A percentile compares a stretch with the other conserved stretches of the same genome.
These are phyloP conservation scores for Blechomonas ayalai DNA, from an alignment of 208 protist species.

Conservation along the genomic window DNA sequence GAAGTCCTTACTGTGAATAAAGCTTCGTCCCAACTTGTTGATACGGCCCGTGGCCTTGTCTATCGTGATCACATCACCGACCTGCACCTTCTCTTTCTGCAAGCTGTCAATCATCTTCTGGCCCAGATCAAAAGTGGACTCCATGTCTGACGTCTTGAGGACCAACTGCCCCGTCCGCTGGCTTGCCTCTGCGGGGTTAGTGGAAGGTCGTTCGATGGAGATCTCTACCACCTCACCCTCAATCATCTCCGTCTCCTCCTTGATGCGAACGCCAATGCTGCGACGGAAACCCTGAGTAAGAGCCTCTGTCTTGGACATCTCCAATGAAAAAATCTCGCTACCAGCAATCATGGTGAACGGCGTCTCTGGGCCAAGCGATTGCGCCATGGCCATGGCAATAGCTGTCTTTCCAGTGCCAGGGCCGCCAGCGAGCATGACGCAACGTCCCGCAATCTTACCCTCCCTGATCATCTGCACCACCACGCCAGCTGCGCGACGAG, in stretches of 20 bases:
- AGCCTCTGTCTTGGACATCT: constrained; percentile 99
- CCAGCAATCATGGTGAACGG: constrained; percentile 99
- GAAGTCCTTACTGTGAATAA: constrained; percentile 96
- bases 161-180: constrained; percentile 98
- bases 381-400: constrained; percentile 99
- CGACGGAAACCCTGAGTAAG: constrained; percentile 98
- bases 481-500: constrained; percentile 86
- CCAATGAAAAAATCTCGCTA: constrained; percentile 99
- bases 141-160: constrained; percentile 99
- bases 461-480: constrained; percentile 98
- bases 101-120: constrained; percentile 99
- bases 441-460: constrained; percentile 99
- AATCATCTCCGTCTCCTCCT: constrained; percentile 99
- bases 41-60: constrained; percentile 99
- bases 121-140: constrained; percentile 99
- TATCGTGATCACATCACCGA: constrained; percentile 99
- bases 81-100: constrained; percentile 97
- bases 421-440: constrained; percentile 98
- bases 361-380: constrained; percentile 96
- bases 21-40: constrained; percentile 97
- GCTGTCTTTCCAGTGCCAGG: constrained; percentile 98
- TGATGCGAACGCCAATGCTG: constrained; percentile 99
- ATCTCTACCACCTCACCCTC: constrained; percentile 99
- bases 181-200: constrained; percentile 81
- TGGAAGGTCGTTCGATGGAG: constrained; percentile 95